These are phyloP conservation scores for Vigna nakashimae DNA, from an alignment of 306 rosid species.

Conservation along the genomic window DNA sequence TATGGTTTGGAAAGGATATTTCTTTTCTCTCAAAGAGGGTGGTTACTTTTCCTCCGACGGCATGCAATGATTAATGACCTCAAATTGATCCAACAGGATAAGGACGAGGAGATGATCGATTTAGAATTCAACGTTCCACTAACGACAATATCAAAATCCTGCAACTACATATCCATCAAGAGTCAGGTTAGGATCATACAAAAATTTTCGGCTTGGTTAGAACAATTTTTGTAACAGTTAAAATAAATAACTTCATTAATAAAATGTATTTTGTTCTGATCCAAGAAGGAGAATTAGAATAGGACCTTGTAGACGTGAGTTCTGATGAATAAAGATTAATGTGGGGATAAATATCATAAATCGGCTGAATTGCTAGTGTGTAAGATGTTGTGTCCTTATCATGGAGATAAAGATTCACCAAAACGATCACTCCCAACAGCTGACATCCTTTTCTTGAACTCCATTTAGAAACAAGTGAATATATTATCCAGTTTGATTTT, in stretches of 20 bases:
- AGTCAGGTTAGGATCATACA: neutral
- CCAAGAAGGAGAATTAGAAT: no score
- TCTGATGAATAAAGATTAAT: no score
- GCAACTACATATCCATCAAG: conserved; percentile 5
- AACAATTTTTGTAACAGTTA: no score
- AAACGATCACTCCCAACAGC: conserved; percentile 33
- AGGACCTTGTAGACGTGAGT: no score
- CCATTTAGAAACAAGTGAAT: neutral
- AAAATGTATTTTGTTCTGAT: neutral
- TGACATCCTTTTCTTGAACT: neutral
- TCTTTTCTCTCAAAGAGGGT: neutral
- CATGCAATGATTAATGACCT: conserved; percentile 10
- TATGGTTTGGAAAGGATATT: no score
- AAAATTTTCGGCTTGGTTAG: no score
- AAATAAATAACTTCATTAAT: neutral
- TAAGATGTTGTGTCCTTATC: conserved; percentile 26
- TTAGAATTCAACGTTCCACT: neutral
- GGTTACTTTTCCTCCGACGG: conserved; percentile 11
- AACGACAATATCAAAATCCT: neutral
- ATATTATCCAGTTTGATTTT: neutral
- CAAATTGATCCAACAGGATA: neutral
- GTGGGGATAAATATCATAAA: neutral
- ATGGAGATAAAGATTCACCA: neutral
- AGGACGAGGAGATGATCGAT: conserved; percentile 6
- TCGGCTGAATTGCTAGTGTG: neutral